phyloP scores from a whole-genome alignment of 169 alveolate genomes.

The Eimeria praecox region DNA sequence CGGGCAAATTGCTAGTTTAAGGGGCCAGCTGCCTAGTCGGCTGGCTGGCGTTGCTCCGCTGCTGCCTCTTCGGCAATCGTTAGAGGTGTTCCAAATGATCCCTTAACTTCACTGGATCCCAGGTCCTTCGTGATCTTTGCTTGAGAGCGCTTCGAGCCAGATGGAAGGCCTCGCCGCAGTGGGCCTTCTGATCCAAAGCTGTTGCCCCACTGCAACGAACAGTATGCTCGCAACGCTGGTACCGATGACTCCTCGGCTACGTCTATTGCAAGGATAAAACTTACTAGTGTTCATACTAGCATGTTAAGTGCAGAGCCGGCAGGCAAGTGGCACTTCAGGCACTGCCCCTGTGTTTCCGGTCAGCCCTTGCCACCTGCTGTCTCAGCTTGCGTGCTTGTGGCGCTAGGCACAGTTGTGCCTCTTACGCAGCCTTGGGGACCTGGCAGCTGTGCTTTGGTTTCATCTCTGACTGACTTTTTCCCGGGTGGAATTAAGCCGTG shows the following conservation, averaged over 20 bases:
- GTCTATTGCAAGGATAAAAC: neutral
- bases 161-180: neutral
- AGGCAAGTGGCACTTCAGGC: neutral
- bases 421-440: neutral
- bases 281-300: neutral
- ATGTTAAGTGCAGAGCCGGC: neutral
- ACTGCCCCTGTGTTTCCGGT: too few relatives aligned
- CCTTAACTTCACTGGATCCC: neutral
- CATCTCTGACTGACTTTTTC: slow-evolving; percentile 17
- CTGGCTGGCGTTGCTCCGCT: neutral
- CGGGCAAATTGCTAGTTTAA: neutral
- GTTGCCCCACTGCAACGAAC: slow-evolving; percentile 16
- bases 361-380: neutral
- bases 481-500: slow-evolving; percentile 10
- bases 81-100: neutral
- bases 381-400: neutral
- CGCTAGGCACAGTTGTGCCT: neutral
- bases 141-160: slow-evolving; percentile 45
- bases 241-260: neutral
- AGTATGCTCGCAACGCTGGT: neutral
- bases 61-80: neutral
- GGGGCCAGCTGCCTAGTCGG: neutral
- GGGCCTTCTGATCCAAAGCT: slow-evolving; percentile 6
- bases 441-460: neutral
- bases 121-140: slow-evolving; percentile 2